Base-by-base conservation (phyloP, 2,329 filamentous ascomycete genomes). In the Bipolaris sorokiniana region DNA sequence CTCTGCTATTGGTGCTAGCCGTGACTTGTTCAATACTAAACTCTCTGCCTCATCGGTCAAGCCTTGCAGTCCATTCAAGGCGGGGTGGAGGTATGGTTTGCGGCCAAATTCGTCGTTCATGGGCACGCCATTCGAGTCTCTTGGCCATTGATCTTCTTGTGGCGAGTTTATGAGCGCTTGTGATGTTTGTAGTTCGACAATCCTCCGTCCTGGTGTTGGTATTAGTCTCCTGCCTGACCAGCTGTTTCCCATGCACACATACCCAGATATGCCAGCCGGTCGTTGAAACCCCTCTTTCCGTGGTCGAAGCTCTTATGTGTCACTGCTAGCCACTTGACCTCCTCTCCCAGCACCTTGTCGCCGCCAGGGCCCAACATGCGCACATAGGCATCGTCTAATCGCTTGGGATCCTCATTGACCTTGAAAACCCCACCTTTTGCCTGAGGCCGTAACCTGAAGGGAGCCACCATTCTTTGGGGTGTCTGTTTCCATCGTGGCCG, bases 301-400 rank as follows among this genome's bases (percentile, higher is more conserved):
- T 98, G 92, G 75, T 99, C 94, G 73, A 97, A 98, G 78, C 92
- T 97, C 85, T 98, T 98, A 78, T 98, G 95, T 64, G 95, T 99
- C 54, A 99, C 86, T 28, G 93, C 93, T 71, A 98, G 81, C 95
- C 95, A 99, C 80, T 97, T 98, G 61, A 95, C 83, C 79, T 99
- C 94, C 15, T 97, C 93, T 1, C 90, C 88, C 56, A 99, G 82
- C 75, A 95, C 76, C 67, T 84, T 85, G 65, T 90, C 86, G 55
- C 90, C 91, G 44, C 84, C 87, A 45, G 81, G 82, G 5, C 93
- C 94, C 53, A 98, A 79, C 66, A 98, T 84, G 51, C 83, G 82
- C 64, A 85, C 83, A 77, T 97, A 96, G 76, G 92, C 90, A 47
- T 85, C 81, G 74, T 98, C 90, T 53, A 99, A 82, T 70, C 83